Base-by-base conservation (phyloP, 2,329 filamentous ascomycete species). In the Trichoderma atroviride region DNA sequence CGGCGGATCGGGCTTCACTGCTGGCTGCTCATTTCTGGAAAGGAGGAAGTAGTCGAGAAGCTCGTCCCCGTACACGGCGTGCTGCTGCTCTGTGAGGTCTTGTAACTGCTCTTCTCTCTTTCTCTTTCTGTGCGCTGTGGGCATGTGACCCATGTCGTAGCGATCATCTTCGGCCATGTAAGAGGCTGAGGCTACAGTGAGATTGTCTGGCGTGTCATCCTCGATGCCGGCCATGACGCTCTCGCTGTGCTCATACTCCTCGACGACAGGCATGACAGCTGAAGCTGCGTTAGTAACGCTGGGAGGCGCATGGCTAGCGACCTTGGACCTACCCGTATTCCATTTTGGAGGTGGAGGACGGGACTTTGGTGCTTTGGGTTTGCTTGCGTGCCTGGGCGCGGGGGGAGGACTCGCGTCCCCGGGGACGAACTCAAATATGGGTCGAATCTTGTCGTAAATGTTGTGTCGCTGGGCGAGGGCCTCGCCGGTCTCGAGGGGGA, bases 41-140 rank as follows among this genome's bases (percentile, higher is more conserved):
- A 95, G 89, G 81, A 98, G 91, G 76, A 98, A 99, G 81, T 98
- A 99, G 79, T 99, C 96, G 43, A 99, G 85, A 31, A 99, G 86
- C 74, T 96, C 92, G 73, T 99, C 96, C 19, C 94, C 93, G 80
- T 97, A 99, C 29, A 97, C 85, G 33, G 92, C 91, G 78, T 98
- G 94, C 74, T 96, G 91, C 77, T 94, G 92, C 73, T 96, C 92
- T 9, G 88, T 89, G 71, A 88, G 76, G 78, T 89, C 83, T 82
- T 91, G 81, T 83, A 86, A 79, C 53, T 82, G 79, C 72, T 88
- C 90, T 68, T 90, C 87, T 27, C 93, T 87, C 82, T 96, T 96
- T 71, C 94, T 88, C 81, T 97, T 97, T 70, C 87, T 83, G 72
- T 87, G 86, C 29, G 84, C 85, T n/a, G 83, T 88, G 14, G 83